Base-by-base conservation (phyloP, 208 protist species). In the Crithidia brevicula region DNA sequence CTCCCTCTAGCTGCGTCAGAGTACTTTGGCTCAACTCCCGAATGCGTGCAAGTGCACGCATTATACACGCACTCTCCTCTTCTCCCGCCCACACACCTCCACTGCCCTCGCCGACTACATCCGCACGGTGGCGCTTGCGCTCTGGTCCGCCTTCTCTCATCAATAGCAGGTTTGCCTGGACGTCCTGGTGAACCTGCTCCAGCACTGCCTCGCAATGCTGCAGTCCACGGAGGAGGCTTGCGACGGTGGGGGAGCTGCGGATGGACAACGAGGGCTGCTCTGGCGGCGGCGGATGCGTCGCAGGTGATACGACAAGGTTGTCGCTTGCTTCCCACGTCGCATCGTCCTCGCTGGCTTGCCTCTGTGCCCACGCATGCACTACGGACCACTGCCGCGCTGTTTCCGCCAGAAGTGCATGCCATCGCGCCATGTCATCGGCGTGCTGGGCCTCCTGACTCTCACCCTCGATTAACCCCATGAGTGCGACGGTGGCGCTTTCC, bases 401-500 rank as follows among this genome's bases (percentile, higher is more conserved):
- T 20, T 43, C 38, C 2, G 28, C 50, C 25, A 47, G 49, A 47
- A 67, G 18, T 11, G 33, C 38, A 20, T 20, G 0, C 50, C 62
- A 59, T 25, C 38, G 45, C 38, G 40, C 2, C 4, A 22, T 18
- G 11, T 22, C 27, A 10, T 57, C 53, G 4, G 40, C 38, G n/a
- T 66, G 38, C 9, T 70, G 49, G 30, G 5, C 23, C 16, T 43
- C 54, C 15, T 67, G 34, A 20, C 45, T 54, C n/a, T 22, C 40
- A 11, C 69, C 74, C 25, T 77, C 72, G 9, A 91, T 60, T 0
- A 91, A 60, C n/a, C 36, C 34, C 70, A 81, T 72, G 18, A 91
- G 72, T 18, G 73, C 67, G n/a, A 45, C 38, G 10, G 76, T 60
- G 5, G 78, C 69, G 11, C 23, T 18, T 27, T 84, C 85, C 3